Evolutionary conservation across 805 yeast species (phyloP), one percentile per base, ranked within the genome.

Genomic region (Monosporozyma solicola): DNA sequence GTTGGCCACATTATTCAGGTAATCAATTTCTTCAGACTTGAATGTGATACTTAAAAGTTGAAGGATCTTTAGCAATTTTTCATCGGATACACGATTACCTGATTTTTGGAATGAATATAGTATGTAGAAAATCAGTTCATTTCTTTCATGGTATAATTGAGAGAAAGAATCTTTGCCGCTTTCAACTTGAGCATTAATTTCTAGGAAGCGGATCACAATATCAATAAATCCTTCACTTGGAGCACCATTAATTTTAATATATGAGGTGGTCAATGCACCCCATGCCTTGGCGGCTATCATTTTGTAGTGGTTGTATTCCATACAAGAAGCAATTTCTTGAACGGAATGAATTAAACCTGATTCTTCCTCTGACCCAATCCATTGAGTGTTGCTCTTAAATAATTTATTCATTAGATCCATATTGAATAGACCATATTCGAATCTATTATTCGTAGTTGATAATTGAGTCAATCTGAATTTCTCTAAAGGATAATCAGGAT

Each of bases 261-360:
- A 83, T 0, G 92, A 80, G 0, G 92, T 82, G 24, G 88, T 56
- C 35, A 90, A 71, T 1, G 94, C 89, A 49, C 92, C 90, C 78
- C 87, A 82, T 0, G 95, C 78, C 59, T 84, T 84, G 3, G 88
- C 85, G 22, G 86, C 78, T 3, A 80, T 72, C 15, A 83, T 73
- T 61, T 89, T 95, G 1, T 91, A 77, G 43, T 82, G 76, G 7
- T 81, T 75, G 59, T 75, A 76, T 56, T 88, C 88, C 49, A 82
- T 62, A 59, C 84, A 83, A 46, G 82, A 66, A 55, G 90, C 83
- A 1, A 85, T 81, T 1, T 75, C 72, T 2, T 78, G 66, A 5
- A 88, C 75, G 41, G 77, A 78, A 3, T 73, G 70, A 53, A 82
- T 74, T 37, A 79, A 67, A 1, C 75, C 75, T 1, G 54, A 51